Percentiles rank a stretch among this genome's conserved stretches.
phyloP scores from a whole-genome alignment of 495 filamentous ascomycete species.

The Penicillium cataractarum region DNA sequence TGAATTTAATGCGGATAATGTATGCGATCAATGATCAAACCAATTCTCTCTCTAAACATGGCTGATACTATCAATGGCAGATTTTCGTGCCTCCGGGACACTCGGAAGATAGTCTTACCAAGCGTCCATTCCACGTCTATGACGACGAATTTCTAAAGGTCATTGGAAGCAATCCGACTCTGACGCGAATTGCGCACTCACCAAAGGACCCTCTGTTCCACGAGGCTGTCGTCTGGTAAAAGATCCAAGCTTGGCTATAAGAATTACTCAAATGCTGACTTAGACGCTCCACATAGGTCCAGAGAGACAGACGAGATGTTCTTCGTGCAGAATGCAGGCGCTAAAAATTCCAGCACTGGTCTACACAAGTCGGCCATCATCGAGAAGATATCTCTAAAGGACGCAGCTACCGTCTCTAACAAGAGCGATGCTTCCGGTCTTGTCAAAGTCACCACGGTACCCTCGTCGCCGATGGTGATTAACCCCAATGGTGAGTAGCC shows the following conservation, averaged over 20 bases:
- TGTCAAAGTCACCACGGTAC: conserved; percentile 41
- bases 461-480: conserved; percentile 40
- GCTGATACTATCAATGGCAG: conserved; percentile 4
- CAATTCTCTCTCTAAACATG: not conserved
- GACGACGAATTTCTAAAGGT: conserved; percentile 29
- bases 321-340: conserved; percentile 56
- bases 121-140: conserved; percentile 30
- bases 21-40: conserved; percentile 7
- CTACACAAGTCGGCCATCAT: conserved; percentile 55
- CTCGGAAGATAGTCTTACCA: conserved; percentile 31
- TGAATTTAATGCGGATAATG: conserved; percentile 25
- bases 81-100: conserved; percentile 25
- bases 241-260: not conserved
- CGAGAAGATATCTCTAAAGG: conserved; percentile 49
- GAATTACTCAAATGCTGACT: not conserved
- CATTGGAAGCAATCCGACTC: conserved; percentile 18
- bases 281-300: conserved; percentile 23
- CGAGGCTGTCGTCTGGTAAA: conserved; percentile 56
- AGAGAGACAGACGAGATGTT: conserved; percentile 53
- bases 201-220: conserved; percentile 50
- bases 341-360: conserved; percentile 48
- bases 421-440: conserved; percentile 44
- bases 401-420: conserved; percentile 42
- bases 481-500: conserved; percentile 53
- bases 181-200: conserved; percentile 27